Evolutionary conservation across 345 rosid species (phyloP), one percentile per base, ranked within the genome.

Genomic region (Lumnitzera littorea): DNA sequence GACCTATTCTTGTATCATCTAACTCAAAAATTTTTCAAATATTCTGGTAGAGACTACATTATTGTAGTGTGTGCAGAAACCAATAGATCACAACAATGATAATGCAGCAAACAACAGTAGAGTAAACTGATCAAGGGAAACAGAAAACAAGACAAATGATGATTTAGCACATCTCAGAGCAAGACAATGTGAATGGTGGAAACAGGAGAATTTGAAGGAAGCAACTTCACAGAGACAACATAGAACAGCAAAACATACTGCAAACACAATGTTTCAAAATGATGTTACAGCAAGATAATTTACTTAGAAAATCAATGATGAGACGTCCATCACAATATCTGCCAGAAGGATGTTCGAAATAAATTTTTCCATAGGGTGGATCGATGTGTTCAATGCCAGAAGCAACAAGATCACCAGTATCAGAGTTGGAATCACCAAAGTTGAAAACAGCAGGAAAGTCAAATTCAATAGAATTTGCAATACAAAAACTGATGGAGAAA

Each of bases 371-470:
- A 67, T 90, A 63, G 0, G 99, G 97, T 24, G 80, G 84, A 13
- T 56, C 59, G 31, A 94, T 67, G 74, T 25, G 76, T 61, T 85
- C 91, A 41, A 86, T 73, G 20, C 91, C 97, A 2, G 91, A 73
- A 5, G 90, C 75, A 24, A 88, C 74, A n/a, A 87, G 90, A 53
- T 79, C 80, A 23, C 97, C 97, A 0, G 99, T 82, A 55, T 94
- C 99, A 2, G 97, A 90, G 70, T 94, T 94, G 0, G 99, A 94
- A 51, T 92, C 96, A 9, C 96, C 98, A 58, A 92, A 87, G 87
- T 92, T 89, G 78, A 87, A 85, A 64, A 85, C 72, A 57, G 86
- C 67, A 2, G 94, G 96, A 61, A 73, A 80, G 43, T 83, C 75
- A 71, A 83, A 83, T 23, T 67, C 75, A 15, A 78, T 54, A 46